These are phyloP conservation scores for Lichenothelia convexa DNA, from an alignment of 495 filamentous ascomycete genomes.

Conservation along the genomic window DNA sequence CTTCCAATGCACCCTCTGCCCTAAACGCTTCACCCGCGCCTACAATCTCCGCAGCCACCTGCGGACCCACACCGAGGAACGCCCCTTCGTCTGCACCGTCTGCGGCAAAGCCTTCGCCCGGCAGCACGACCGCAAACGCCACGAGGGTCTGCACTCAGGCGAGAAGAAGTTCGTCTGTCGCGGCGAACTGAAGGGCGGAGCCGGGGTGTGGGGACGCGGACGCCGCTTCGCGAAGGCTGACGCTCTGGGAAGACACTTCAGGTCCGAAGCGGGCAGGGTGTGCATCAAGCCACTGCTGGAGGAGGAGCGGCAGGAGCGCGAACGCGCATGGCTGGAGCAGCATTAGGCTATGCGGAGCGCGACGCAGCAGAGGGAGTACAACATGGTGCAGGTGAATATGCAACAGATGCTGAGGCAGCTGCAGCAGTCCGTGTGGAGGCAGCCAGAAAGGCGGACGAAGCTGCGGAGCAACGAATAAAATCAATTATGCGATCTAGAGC, in stretches of 20 bases:
- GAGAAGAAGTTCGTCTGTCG: conserved; percentile 92
- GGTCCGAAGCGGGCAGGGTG: conserved; percentile 69
- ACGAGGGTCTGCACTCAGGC: conserved; percentile 77
- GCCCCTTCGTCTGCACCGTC: conserved; percentile 84
- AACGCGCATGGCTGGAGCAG: conserved; percentile 44
- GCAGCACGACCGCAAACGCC: conserved; percentile 83
- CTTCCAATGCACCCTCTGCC: conserved; percentile 71
- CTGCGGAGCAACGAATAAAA: no score
- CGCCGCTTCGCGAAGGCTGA: conserved; percentile 75
- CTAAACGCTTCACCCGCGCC: conserved; percentile 73
- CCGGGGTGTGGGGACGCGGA: conserved; percentile 72
- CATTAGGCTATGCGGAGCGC: conserved; percentile 11
- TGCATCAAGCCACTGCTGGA: conserved; percentile 80
- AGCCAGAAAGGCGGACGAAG: no score
- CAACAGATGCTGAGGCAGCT: background rate
- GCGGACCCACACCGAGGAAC: conserved; percentile 80
- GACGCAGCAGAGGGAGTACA: no score
- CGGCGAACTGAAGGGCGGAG: conserved; percentile 57
- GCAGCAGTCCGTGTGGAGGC: no score
- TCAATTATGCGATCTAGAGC: no score
- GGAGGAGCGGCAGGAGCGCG: conserved; percentile 63
- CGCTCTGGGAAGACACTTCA: conserved; percentile 71
- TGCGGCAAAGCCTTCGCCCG: conserved; percentile 86
- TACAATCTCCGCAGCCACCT: conserved; percentile 87
- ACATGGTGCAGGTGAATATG: conserved; percentile 4